Evolutionary conservation across 306 rosid species (phyloP).

Genomic region (Lagenaria siceraria): DNA sequence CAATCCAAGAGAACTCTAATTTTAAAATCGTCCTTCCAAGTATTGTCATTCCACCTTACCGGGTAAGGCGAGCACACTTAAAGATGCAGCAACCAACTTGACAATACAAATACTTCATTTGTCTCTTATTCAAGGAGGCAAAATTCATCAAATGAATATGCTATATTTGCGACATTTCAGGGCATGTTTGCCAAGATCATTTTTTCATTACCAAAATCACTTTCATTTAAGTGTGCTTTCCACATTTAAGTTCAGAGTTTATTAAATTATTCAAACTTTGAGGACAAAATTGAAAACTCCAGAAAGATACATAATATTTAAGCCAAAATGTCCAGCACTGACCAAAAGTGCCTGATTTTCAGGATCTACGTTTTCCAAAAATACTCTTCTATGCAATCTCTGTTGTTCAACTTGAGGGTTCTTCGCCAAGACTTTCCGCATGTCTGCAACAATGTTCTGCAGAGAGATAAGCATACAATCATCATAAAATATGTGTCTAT

Average conservation of each 20-base stretch:
- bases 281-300: background rate
- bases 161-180: background rate
- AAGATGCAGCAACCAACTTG: background rate
- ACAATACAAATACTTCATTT: background rate
- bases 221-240: background rate
- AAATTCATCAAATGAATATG: background rate
- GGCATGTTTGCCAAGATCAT: background rate
- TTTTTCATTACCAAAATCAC: background rate
- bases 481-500: background rate
- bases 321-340: conserved; percentile 26
- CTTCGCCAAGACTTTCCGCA: conserved; percentile 93
- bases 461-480: conserved; percentile 10
- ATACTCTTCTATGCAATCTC: conserved; percentile 91
- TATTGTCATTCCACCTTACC: background rate
- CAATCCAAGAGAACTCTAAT: background rate
- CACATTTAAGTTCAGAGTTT: background rate
- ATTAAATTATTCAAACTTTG: background rate
- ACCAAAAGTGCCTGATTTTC: conserved; percentile 91
- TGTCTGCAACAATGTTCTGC: conserved; percentile 91
- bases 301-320: background rate
- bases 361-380: conserved; percentile 65
- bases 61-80: background rate
- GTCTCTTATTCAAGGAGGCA: background rate
- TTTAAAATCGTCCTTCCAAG: background rate
- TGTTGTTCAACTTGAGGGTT: conserved; percentile 94